phyloP scores from a whole-genome alignment of 352 stramenopile genomes.

The Pythium brachiatum region DNA sequence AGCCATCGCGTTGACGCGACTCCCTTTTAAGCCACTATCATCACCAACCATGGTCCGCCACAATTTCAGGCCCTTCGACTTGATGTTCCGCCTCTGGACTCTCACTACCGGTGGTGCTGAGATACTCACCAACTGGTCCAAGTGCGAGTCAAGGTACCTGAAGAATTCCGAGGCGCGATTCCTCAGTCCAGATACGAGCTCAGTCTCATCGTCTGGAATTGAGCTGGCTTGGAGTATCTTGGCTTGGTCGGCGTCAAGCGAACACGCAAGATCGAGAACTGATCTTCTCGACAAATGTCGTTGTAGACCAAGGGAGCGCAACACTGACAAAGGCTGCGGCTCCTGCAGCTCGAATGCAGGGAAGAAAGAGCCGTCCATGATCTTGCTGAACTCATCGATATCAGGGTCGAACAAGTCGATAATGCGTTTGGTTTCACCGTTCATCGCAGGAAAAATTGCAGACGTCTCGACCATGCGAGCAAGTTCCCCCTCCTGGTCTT shows the following conservation, averaged over 20 bases:
- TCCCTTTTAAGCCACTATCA: conserved; percentile 12
- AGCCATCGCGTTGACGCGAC: background rate
- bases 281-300: conserved; percentile 57
- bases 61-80: conserved; percentile 52
- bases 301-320: conserved; percentile 70
- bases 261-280: conserved; percentile 58
- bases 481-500: conserved; percentile 44
- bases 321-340: conserved; percentile 40
- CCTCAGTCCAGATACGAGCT: conserved; percentile 30
- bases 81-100: conserved; percentile 41
- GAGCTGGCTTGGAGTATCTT: conserved; percentile 28
- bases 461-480: conserved; percentile 40
- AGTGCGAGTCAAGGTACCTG: conserved; percentile 62
- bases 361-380: conserved; percentile 74
- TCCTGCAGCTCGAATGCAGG: conserved; percentile 59
- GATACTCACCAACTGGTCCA: conserved; percentile 45
- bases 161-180: conserved; percentile 50
- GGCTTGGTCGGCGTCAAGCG: conserved; percentile 51
- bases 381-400: conserved; percentile 60
- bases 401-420: conserved; percentile 69
- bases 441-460: conserved; percentile 61
- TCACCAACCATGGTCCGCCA: conserved; percentile 47
- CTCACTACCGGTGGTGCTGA: conserved; percentile 24
- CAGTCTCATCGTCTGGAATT: conserved; percentile 6
- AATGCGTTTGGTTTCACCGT: conserved; percentile 53